These are phyloP conservation scores for Saturnispora ahearnii DNA, from an alignment of 805 yeast genomes.

Conservation along the genomic window DNA sequence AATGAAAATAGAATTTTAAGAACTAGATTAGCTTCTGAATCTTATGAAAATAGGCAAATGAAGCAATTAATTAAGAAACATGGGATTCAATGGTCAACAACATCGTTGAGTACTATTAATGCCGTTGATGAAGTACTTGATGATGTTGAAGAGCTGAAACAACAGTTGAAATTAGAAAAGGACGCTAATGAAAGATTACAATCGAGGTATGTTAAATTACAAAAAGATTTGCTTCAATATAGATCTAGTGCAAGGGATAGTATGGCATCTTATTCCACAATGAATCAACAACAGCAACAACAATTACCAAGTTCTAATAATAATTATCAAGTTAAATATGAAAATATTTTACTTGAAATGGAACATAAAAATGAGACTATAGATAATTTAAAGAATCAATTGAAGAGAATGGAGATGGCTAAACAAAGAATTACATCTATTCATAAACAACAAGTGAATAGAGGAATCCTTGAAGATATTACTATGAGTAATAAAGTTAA, in stretches of 20 bases:
- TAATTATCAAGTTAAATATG: constrained; percentile 38
- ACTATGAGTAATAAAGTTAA: neutral
- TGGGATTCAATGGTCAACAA: constrained; percentile 6
- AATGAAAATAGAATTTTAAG: constrained; percentile 55
- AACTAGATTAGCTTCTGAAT: constrained; percentile 55
- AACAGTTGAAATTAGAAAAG: constrained; percentile 21
- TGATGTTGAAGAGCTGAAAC: constrained; percentile 7
- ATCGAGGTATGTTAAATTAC: constrained; percentile 26
- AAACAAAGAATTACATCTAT: constrained; percentile 7
- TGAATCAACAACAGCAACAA: constrained; percentile 3
- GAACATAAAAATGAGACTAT: constrained; percentile 32
- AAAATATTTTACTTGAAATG: constrained; percentile 37
- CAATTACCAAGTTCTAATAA: constrained; percentile 5
- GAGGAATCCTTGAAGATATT: constrained; percentile 5
- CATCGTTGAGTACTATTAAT: constrained; percentile 2
- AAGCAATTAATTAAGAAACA: constrained; percentile 31
- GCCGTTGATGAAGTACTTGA: constrained; percentile 7
- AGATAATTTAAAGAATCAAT: constrained; percentile 14
- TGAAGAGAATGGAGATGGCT: constrained; percentile 5
- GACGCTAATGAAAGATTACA: constrained; percentile 27
- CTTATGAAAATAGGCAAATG: constrained; percentile 46
- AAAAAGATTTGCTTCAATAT: constrained; percentile 28
- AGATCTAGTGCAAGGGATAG: constrained; percentile 24
- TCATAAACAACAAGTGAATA: constrained; percentile 4
- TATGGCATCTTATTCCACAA: constrained; percentile 30